Evolutionary conservation across 2,329 filamentous ascomycete genomes (phyloP).

Genomic region (Colletotrichum shisoi): DNA sequence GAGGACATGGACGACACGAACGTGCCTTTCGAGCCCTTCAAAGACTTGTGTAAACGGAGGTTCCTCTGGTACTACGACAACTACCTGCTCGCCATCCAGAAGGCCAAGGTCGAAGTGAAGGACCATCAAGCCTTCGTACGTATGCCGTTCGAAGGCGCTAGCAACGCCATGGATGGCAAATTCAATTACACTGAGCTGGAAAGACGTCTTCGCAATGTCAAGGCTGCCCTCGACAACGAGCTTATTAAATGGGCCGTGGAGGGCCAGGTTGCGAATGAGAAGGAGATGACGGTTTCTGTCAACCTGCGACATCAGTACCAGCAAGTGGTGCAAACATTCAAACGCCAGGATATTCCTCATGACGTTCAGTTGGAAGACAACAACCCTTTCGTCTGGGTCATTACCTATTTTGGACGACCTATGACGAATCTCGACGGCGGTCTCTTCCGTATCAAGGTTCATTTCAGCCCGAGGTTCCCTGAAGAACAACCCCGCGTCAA

Average conservation of each 20-base stretch:
- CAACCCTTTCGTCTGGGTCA: conserved; percentile 88
- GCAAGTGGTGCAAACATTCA: conserved; percentile 79
- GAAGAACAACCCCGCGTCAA: conserved; percentile 85
- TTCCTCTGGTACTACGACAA: conserved; percentile 97
- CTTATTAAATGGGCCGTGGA: conserved; percentile 73
- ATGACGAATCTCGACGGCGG: conserved; percentile 95
- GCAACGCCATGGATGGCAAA: conserved; percentile 84
- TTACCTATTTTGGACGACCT: conserved; percentile 89
- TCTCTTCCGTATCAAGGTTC: conserved; percentile 81
- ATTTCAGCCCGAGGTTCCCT: conserved; percentile 85
- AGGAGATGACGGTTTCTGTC: conserved; percentile 77
- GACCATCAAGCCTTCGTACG: conserved; percentile 71
- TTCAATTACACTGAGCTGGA: conserved; percentile 83
- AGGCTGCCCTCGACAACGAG: conserved; percentile 75
- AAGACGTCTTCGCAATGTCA: conserved; percentile 72
- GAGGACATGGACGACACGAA: conserved; percentile 62
- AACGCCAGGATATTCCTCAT: conserved; percentile 73
- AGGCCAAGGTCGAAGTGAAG: conserved; percentile 69
- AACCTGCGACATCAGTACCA: conserved; percentile 86
- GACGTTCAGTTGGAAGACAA: conserved; percentile 78
- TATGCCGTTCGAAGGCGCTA: conserved; percentile 84
- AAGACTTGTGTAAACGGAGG: conserved; percentile 86
- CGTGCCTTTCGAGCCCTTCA: conserved; percentile 81
- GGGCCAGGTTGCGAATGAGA: conserved; percentile 68
- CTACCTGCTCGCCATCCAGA: conserved; percentile 75